These are phyloP conservation scores for Cystobasidium sp. DNA, from an alignment of 1,284 basidiomycete genomes.

Conservation along the genomic window DNA sequence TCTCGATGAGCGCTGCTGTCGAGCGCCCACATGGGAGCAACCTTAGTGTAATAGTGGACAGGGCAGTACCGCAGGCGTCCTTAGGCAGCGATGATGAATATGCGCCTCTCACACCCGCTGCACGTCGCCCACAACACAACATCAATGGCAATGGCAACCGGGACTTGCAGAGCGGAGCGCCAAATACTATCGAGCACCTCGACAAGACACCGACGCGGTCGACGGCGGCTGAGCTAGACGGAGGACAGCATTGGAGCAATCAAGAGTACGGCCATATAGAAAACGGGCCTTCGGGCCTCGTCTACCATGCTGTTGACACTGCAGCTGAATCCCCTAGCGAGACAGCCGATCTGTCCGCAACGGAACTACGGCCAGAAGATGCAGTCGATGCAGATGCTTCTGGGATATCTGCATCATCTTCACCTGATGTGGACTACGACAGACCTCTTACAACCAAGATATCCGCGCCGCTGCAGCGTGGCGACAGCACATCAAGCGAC, in stretches of 20 bases:
- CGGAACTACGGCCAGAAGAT: slow-evolving; percentile 28
- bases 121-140: neutral
- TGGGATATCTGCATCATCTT: slow-evolving; percentile 27
- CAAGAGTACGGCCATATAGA: neutral
- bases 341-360: slow-evolving; percentile 16
- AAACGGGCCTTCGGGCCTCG: neutral
- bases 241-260: slow-evolving; percentile 1
- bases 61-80: neutral
- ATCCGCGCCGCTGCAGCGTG: slow-evolving; percentile 35
- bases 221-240: slow-evolving; percentile 8
- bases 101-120: slow-evolving; percentile 12
- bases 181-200: neutral
- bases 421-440: slow-evolving; percentile 40
- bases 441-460: slow-evolving; percentile 20
- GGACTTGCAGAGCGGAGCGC: slow-evolving; percentile 5
- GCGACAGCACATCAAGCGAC: slow-evolving; percentile 43
- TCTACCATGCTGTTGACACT: neutral
- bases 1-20: slow-evolving; percentile 17
- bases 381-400: slow-evolving; percentile 26
- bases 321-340: neutral
- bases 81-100: neutral
- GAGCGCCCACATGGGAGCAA: slow-evolving; percentile 22
- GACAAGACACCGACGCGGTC: slow-evolving; percentile 26
- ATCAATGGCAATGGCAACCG: neutral
- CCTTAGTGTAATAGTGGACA: slow-evolving; percentile 12